phyloP scores from a whole-genome alignment of 208 protist species.

The Leishmania arabica region DNA sequence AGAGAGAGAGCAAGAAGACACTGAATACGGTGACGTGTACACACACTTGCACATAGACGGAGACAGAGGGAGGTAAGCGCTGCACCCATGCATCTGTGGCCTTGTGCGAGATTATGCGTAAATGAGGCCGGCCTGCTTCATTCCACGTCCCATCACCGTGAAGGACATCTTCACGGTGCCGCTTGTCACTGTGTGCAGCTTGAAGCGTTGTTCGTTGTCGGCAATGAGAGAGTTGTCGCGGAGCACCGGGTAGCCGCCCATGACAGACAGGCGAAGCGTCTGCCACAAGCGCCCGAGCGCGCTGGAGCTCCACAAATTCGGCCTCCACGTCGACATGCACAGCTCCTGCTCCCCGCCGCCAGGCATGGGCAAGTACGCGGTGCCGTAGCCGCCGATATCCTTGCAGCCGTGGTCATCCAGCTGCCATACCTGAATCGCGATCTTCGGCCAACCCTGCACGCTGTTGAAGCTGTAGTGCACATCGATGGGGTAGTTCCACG shows the following conservation, averaged over 20 bases:
- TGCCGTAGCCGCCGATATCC: constrained; percentile 87
- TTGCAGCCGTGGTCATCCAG: constrained; percentile 86
- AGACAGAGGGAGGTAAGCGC: neutral
- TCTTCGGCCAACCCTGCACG: constrained; percentile 89
- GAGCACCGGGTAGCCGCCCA: constrained; percentile 84
- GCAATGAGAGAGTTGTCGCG: constrained; percentile 85
- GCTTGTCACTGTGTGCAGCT: constrained; percentile 76
- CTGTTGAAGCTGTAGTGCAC: constrained; percentile 77
- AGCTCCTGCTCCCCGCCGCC: constrained; percentile 55
- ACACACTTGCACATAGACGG: neutral
- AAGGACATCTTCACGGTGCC: constrained; percentile 77
- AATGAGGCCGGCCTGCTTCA: constrained; percentile 50
- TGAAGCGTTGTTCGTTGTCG: constrained; percentile 79
- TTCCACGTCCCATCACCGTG: constrained; percentile 72
- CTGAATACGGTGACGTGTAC: neutral
- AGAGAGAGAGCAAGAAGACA: neutral
- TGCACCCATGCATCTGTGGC: neutral
- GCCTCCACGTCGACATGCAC: constrained; percentile 75
- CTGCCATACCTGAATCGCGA: constrained; percentile 89
- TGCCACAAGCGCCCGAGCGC: constrained; percentile 65
- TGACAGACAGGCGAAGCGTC: constrained; percentile 53
- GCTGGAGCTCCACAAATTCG: constrained; percentile 79
- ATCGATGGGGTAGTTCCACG: constrained; percentile 87
- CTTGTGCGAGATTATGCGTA: constrained; percentile 14
- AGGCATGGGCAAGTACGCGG: constrained; percentile 78